Base-by-base conservation (phyloP, 2,329 filamentous ascomycete genomes). In the Cytospora piceae region DNA sequence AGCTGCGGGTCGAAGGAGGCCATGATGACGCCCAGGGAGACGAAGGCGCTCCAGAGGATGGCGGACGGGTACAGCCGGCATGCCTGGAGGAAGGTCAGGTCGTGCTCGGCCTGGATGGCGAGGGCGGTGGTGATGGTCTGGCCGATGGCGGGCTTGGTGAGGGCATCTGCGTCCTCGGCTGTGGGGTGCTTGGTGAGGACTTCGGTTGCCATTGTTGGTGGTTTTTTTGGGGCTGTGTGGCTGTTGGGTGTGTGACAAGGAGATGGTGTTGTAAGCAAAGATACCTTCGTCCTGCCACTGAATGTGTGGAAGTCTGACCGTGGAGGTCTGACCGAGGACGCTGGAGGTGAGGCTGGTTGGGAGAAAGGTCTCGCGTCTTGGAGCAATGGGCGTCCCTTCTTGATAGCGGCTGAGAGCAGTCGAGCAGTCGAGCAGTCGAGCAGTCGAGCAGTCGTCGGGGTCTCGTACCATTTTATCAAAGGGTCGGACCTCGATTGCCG, bases 1-100 rank as follows among this genome's bases (percentile, higher is more conserved):
- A 90, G 80, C 72, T 90, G 87, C 0, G 86, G 84, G 72, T 90
- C 87, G 71, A 89, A 90, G 4, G 85, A 85, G 52, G 83, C 74
- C 84, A 87, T 87, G 68, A 88, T 83, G 46, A 88, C 83, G 8
- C 84, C 84, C 2, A 87, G 75, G 5, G 83, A 86, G 69, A 89
- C 85, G 71, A 86, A 87, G 52, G 82, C 77, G 9, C 84, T 86
- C 86, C 86, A 89, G 20, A 73, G 76, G 24, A 82, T 79, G 9
- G 81, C 80, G 31, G 77, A 76, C 17, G 81, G 81, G 66, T 82
- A 83, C 42, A 81, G 73, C 61, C 71, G 74, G 63, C 78, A 70
- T 0, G 81, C 80, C 42, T 82, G 70, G 60, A 72, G 63, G 68
- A 83, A 81, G 31, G 71, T 72, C 59, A 81, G 68, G 53, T 72